These are phyloP conservation scores for Botrytis galanthina DNA, from an alignment of 2,329 filamentous ascomycete species.

Conservation along the genomic window DNA sequence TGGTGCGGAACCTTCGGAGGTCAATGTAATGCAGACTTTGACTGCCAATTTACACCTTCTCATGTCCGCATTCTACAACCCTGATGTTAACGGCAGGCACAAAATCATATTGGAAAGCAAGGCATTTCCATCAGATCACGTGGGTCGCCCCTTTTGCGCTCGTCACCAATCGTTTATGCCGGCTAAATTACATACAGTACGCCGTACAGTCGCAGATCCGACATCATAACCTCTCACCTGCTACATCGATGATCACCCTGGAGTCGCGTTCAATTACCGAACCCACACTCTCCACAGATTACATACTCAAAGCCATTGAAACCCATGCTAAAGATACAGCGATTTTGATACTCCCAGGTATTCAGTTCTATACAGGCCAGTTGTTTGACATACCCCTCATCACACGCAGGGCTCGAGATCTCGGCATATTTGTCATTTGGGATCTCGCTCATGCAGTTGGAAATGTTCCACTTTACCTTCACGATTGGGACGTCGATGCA, in stretches of 20 bases:
- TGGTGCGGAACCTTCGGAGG: constrained; percentile 65
- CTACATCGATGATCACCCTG: constrained; percentile 67
- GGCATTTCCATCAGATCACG: constrained; percentile 79
- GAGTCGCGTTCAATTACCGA: constrained; percentile 52
- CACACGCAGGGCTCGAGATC: constrained; percentile 64
- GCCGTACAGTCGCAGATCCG: constrained; percentile 73
- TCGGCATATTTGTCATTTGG: constrained; percentile 71
- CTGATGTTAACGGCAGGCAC: constrained; percentile 55
- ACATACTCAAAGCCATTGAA: constrained; percentile 67
- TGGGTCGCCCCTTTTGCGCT: constrained; percentile 43
- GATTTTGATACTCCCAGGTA: constrained; percentile 70
- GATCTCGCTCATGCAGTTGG: constrained; percentile 77
- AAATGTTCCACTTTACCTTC: constrained; percentile 69
- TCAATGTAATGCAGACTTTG: constrained; percentile 77
- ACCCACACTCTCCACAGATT: constrained; percentile 58
- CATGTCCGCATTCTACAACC: constrained; percentile 75
- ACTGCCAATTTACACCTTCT: constrained; percentile 76
- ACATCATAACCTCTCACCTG: constrained; percentile 62
- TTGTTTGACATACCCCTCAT: constrained; percentile 72
- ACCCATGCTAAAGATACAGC: constrained; percentile 64
- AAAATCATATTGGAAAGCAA: constrained; percentile 80
- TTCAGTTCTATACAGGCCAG: constrained; percentile 81
- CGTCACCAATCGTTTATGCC: constrained; percentile 6
- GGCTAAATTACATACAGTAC: constrained; percentile 52
- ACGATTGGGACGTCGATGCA: constrained; percentile 76